Evolutionary conservation across 305 asterid genomes (phyloP).

Genomic region (Solanum hybrid): DNA sequence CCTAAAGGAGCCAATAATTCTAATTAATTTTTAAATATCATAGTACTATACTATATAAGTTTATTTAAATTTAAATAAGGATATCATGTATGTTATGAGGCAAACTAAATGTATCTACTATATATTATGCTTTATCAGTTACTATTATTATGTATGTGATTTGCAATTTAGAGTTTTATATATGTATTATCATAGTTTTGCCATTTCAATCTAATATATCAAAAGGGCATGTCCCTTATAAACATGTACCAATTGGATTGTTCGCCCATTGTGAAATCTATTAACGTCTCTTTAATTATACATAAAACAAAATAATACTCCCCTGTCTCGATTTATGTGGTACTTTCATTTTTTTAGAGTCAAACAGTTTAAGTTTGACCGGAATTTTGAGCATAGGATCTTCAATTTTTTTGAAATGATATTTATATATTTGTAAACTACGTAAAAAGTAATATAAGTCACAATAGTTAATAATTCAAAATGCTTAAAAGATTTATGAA

Average conservation of each 20-base stretch:
- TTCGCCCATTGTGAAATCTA: not conserved
- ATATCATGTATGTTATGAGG: not conserved
- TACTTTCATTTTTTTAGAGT: too few species aligned
- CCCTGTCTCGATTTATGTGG: accelerated
- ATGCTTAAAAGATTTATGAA: too few species aligned
- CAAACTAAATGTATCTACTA: not conserved
- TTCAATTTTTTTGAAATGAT: too few species aligned
- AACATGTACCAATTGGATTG: not conserved
- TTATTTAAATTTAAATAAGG: not conserved
- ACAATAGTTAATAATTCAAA: too few species aligned
- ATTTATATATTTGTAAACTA: too few species aligned
- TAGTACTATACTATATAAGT: not conserved
- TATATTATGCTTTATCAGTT: not conserved
- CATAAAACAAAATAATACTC: accelerated
- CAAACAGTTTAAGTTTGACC: too few species aligned
- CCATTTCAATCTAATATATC: not conserved
- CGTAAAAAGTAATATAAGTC: too few species aligned
- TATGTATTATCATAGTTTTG: not conserved
- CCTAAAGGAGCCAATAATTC: not conserved
- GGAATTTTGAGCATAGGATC: accelerated
- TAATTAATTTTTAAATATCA: not conserved
- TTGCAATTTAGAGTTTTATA: not conserved
- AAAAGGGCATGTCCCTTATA: not conserved
- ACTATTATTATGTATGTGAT: not conserved
- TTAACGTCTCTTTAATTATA: not conserved